phyloP scores from a whole-genome alignment of 1,284 basidiomycete species.

The Kalmanozyma brasiliensis region DNA sequence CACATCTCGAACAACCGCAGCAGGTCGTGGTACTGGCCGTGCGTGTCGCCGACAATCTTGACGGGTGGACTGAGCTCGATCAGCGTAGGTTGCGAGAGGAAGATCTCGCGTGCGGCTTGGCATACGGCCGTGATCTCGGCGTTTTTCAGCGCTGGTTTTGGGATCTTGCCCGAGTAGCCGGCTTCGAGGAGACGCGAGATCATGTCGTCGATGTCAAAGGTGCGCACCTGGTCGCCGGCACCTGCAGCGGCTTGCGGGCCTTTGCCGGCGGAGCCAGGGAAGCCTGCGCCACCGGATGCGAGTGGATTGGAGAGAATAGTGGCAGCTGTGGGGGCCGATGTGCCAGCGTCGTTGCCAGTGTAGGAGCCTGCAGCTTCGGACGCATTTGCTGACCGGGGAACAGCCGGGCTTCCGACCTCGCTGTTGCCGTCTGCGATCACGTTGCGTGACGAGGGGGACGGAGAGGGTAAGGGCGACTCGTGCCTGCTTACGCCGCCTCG shows the following conservation, averaged over 20 bases:
- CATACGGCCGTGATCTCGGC: slow-evolving; percentile 95
- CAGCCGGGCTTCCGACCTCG: slow-evolving; percentile 36
- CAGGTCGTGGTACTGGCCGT: slow-evolving; percentile 98
- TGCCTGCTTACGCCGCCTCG: slow-evolving; percentile 60
- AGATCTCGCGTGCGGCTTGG: slow-evolving; percentile 94
- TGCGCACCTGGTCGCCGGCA: slow-evolving; percentile 61
- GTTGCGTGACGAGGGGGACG: slow-evolving; percentile 54
- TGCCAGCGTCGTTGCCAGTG: slow-evolving; percentile 28
- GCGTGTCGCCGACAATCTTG: slow-evolving; percentile 99
- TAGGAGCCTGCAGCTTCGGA: slow-evolving; percentile 13
- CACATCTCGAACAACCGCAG: slow-evolving; percentile 99
- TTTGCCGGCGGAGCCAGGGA: slow-evolving; percentile 35
- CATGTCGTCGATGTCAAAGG: slow-evolving; percentile 97
- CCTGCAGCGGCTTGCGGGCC: slow-evolving; percentile 27
- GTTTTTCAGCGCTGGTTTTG: slow-evolving; percentile 96
- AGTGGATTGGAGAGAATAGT: slow-evolving; percentile 54
- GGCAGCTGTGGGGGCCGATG: slow-evolving; percentile 30
- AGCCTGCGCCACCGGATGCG: slow-evolving; percentile 28
- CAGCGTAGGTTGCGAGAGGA: slow-evolving; percentile 94
- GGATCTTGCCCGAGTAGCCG: slow-evolving; percentile 97
- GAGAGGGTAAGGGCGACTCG: slow-evolving; percentile 60
- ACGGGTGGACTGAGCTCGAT: slow-evolving; percentile 98
- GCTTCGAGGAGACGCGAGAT: slow-evolving; percentile 95
- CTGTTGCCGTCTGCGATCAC: slow-evolving; percentile 37
- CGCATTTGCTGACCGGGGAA: slow-evolving; percentile 20